A percentile compares a stretch with the other conserved stretches of the same genome.
These are phyloP conservation scores for Ottelia alismoides DNA, from an alignment of 106 monocot genomes.

Conservation along the genomic window DNA sequence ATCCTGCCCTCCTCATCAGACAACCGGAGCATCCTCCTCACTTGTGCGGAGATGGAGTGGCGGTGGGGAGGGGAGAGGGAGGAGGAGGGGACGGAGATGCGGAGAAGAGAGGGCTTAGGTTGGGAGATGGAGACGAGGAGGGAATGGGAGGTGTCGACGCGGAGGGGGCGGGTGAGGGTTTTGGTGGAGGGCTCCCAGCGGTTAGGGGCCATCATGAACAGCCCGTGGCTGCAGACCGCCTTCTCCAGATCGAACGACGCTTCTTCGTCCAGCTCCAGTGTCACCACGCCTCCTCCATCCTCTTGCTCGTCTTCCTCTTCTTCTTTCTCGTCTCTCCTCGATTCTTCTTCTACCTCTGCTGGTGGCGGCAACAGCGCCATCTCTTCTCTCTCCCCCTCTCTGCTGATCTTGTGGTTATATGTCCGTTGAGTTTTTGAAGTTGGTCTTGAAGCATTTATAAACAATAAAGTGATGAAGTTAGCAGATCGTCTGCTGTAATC, in stretches of 20 bases:
- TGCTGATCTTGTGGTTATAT: too few relatives aligned
- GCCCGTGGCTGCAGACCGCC: slow-evolving; percentile 82
- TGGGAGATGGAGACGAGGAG: slow-evolving; percentile 42
- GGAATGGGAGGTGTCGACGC: slow-evolving; percentile 31
- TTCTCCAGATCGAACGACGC: slow-evolving; percentile 40
- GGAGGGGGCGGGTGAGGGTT: slow-evolving; percentile 55
- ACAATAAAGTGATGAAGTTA: too few relatives aligned
- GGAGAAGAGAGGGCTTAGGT: slow-evolving; percentile 14
- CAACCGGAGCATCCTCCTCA: slow-evolving; percentile 67
- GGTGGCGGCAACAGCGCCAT: too few relatives aligned
- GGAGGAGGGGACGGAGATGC: slow-evolving; percentile 19
- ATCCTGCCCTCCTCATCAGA: slow-evolving; percentile 30
- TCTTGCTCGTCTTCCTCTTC: neutral
- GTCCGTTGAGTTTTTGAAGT: too few relatives aligned
- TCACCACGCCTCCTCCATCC: too few relatives aligned
- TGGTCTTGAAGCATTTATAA: too few relatives aligned
- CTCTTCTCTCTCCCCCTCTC: too few relatives aligned
- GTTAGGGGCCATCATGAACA: slow-evolving; percentile 96
- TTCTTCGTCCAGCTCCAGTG: slow-evolving; percentile 19
- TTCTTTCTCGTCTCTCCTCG: too few relatives aligned
- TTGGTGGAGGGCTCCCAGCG: slow-evolving; percentile 46
- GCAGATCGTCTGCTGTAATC: too few relatives aligned
- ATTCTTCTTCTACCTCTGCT: too few relatives aligned
- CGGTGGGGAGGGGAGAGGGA: slow-evolving; percentile 31
- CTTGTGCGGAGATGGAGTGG: slow-evolving; percentile 35